phyloP scores from a whole-genome alignment of 2,329 filamentous ascomycete species.

The Talaromyces albobiverticillius region DNA sequence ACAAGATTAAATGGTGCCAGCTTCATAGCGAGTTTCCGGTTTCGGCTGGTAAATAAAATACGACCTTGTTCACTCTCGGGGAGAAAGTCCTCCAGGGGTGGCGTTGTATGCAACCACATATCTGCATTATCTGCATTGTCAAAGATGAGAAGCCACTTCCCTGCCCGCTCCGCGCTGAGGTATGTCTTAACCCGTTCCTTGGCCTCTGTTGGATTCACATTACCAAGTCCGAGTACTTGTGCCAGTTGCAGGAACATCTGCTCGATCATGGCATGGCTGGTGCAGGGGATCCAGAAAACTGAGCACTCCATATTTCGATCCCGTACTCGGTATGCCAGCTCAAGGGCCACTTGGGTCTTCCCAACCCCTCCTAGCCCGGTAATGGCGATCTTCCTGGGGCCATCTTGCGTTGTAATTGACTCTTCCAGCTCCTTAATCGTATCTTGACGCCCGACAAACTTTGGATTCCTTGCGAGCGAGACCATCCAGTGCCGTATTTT shows the following conservation, averaged over 20 bases:
- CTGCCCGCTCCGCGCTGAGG: conserved; percentile 12
- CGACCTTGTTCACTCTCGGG: conserved; percentile 20
- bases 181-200: conserved; percentile 5
- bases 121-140: conserved; percentile 25
- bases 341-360: conserved; percentile 19
- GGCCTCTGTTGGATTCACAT: conserved; percentile 14
- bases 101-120: conserved; percentile 10
- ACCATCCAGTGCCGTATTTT: conserved; percentile 19
- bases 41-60: conserved; percentile 32
- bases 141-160: conserved; percentile 24
- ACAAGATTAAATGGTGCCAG: conserved; percentile 21
- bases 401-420: neutral
- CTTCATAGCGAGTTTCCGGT: conserved; percentile 17
- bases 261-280: conserved; percentile 12
- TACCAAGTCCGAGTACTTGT: conserved; percentile 3
- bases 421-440: conserved; percentile 13
- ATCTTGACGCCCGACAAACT: conserved; percentile 16
- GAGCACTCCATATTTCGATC: conserved; percentile 10
- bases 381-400: conserved; percentile 11
- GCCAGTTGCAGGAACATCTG: conserved; percentile 15
- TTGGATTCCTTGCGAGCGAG: conserved; percentile 17
- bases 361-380: conserved; percentile 20
- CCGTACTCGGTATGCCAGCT: conserved; percentile 15
- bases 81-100: conserved; percentile 16
- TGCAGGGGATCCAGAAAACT: conserved; percentile 13